These are phyloP conservation scores for Eutrema yunnanense DNA, from an alignment of 345 rosid species.

Conservation along the genomic window DNA sequence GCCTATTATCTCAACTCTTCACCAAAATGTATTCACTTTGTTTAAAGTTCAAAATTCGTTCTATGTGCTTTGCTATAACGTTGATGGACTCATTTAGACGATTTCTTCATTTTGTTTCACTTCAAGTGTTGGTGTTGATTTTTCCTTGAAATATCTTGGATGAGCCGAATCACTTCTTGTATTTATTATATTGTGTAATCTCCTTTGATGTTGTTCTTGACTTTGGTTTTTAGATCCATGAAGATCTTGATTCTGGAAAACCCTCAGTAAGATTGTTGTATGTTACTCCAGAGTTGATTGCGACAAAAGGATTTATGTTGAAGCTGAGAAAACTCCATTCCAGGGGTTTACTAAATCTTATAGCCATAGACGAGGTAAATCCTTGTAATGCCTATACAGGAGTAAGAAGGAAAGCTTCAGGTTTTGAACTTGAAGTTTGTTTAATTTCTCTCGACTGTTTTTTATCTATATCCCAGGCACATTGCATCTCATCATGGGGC, in stretches of 20 bases:
- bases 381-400: neutral
- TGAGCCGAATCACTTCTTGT: neutral
- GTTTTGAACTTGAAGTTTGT: neutral
- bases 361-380: constrained; percentile 90
- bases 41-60: neutral
- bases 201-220: constrained; percentile 7
- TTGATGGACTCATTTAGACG: neutral
- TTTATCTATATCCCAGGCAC: constrained; percentile 61
- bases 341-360: constrained; percentile 86
- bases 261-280: constrained; percentile 77
- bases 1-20: neutral
- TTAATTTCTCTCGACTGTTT: constrained; percentile 7
- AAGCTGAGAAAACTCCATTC: constrained; percentile 65
- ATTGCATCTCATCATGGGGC: constrained; percentile 97
- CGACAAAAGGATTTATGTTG: constrained; percentile 77
- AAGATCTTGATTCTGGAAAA: constrained; percentile 84
- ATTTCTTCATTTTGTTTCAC: neutral
- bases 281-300: constrained; percentile 90
- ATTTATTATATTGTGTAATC: neutral
- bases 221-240: constrained; percentile 57
- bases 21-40: neutral
- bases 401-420: constrained; percentile 4
- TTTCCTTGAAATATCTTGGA: neutral
- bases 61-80: neutral
- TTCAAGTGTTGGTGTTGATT: neutral